Conservation (phyloP, 768 basidiomycete species). For the Trametes punicea region DNA sequence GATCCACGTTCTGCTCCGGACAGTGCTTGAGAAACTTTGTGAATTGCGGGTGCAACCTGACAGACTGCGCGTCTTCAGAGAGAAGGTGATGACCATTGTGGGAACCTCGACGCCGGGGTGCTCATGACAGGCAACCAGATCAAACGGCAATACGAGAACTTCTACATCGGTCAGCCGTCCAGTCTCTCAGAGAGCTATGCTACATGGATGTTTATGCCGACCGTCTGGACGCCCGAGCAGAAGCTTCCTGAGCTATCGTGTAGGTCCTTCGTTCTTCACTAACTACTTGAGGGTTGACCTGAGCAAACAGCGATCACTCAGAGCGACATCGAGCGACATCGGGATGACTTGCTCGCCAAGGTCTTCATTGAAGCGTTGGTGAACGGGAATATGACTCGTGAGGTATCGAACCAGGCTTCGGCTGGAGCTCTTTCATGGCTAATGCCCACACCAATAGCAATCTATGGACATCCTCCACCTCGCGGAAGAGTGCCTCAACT, state of each 20-base stretch:
- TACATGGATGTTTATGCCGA: constrained; percentile 38
- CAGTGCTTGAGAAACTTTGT: constrained; percentile 40
- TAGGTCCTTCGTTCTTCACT: constrained; percentile 24
- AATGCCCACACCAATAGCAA: constrained; percentile 29
- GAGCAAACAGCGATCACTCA: constrained; percentile 43
- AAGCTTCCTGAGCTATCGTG: constrained; percentile 39
- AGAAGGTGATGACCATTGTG: constrained; percentile 35
- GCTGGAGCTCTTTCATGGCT: background rate
- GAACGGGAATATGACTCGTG: constrained; percentile 43
- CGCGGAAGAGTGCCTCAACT: constrained; percentile 36
- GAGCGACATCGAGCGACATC: constrained; percentile 40
- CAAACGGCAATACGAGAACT: constrained; percentile 41
- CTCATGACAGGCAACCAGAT: constrained; percentile 27
- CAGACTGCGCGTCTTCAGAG: constrained; percentile 42
- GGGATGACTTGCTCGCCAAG: constrained; percentile 36
- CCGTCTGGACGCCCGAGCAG: constrained; percentile 40
- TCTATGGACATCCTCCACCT: constrained; percentile 37
- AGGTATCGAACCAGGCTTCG: constrained; percentile 23
- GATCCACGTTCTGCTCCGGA: constrained; percentile 41
- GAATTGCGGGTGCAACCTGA: constrained; percentile 37
- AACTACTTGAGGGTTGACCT: background rate
- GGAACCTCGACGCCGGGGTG: background rate
- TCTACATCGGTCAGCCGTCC: constrained; percentile 33
- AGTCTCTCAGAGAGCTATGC: constrained; percentile 34
- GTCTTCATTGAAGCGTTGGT: constrained; percentile 43